Evolutionary conservation across 257 asterid genomes (phyloP).

Genomic region (Solanum infundibuliforme): DNA sequence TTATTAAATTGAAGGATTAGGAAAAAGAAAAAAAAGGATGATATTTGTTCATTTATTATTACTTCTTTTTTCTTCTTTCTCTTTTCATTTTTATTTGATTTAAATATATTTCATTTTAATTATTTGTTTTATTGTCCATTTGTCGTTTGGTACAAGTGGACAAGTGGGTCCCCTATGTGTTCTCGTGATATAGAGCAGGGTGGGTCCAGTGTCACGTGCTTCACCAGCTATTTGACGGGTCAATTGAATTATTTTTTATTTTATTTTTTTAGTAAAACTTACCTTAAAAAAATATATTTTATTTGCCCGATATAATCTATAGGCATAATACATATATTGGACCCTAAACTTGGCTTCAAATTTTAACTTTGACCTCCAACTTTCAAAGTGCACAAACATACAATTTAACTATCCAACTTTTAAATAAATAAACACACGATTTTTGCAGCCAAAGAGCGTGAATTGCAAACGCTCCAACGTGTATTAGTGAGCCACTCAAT

Average conservation of each 20-base stretch:
- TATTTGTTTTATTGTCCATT: background rate
- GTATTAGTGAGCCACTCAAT: too few relatives aligned
- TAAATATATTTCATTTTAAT: background rate
- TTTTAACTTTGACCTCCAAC: too few relatives aligned
- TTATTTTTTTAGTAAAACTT: too few relatives aligned
- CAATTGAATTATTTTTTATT: background rate
- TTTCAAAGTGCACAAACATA: too few relatives aligned
- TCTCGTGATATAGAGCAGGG: background rate
- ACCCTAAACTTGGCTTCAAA: too few relatives aligned
- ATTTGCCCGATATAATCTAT: too few relatives aligned
- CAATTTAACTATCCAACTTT: too few relatives aligned
- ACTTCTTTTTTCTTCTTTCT: background rate
- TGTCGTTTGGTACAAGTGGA: background rate
- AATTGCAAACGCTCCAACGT: too few relatives aligned
- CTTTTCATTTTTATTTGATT: background rate
- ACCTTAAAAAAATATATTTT: too few relatives aligned
- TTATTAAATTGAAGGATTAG: background rate
- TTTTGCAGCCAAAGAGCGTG: too few relatives aligned
- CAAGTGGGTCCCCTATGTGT: background rate
- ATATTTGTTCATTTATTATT: background rate
- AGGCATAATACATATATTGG: too few relatives aligned
- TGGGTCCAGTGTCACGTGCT: background rate
- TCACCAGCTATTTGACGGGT: background rate
- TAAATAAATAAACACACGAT: too few relatives aligned
- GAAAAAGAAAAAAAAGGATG: background rate